Evolutionary conservation across 306 rosid genomes (phyloP), one percentile per base, ranked within the genome.

Genomic region (Castanopsis chinensis): DNA sequence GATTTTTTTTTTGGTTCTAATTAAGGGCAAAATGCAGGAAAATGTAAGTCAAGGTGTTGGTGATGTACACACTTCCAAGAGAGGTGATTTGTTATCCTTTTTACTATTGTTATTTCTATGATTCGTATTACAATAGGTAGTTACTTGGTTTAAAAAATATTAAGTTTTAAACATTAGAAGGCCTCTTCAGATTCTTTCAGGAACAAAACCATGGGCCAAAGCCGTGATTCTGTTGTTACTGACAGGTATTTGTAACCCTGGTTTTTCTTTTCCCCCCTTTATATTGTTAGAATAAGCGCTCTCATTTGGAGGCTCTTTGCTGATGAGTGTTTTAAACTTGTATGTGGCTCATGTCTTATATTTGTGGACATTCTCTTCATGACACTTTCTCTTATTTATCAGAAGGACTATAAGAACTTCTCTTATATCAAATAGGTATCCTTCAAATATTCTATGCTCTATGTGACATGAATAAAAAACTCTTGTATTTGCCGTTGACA

Each of bases 191-290:
- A 75, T 71, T 69, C 32, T 79, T 90, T 77, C 75, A 92, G 68
- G 80, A 79, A 45, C 67, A 80, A 71, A 64, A 85, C 75, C 78
- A 60, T 75, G 49, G 79, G 83, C 73, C 88, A 74, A 32, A 81
- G 81, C 60, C 77, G 52, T 81, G 87, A 81, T 68, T 79, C 89
- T 85, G 32, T 33, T 71, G 82, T 59, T 59, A 79, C 79, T 73
- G 85, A 77, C 87, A 94, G 98, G 97, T 94, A 79, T 82, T 86
- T 74, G 71, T 60, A 71, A 78, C 67, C 65, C 53, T 61, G 30
- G 37, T 71, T 81, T 68, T 63, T 79, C 70, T 55, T 74, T 76
- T n/a, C 51, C 61, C 73, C 57, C 54, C 12, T 71, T 75, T 41
- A 3, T 18, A 2, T 4, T 9, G 8, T 45, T 30, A 30, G 45